These are phyloP conservation scores for Ophiocytium majus DNA, from an alignment of 352 stramenopile species.

Conservation along the genomic window DNA sequence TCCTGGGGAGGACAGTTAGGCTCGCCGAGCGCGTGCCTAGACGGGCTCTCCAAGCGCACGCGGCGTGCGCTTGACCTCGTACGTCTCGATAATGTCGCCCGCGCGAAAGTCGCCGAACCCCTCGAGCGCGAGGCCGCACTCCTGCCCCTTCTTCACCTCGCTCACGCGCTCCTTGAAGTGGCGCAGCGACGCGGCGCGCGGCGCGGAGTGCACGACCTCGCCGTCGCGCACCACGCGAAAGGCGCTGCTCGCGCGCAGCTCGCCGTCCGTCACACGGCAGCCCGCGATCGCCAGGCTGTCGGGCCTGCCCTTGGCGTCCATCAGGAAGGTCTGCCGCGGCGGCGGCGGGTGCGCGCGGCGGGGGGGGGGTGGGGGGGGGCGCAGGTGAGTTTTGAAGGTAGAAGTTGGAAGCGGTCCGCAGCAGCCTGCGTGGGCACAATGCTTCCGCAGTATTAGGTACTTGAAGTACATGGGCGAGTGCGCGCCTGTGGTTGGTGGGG, in stretches of 20 bases:
- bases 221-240: slow-evolving; percentile 29
- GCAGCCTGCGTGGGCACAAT: no score
- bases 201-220: slow-evolving; percentile 15
- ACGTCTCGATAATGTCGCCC: slow-evolving; percentile 89
- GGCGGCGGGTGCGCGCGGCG: no score
- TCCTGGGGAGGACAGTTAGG: no score
- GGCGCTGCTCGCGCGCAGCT: not conserved
- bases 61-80: slow-evolving; percentile 19
- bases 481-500: no score
- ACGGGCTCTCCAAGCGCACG: slow-evolving; percentile 9
- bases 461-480: no score
- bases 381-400: no score
- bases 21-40: no score
- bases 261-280: slow-evolving; percentile 26
- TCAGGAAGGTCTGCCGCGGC: not conserved
- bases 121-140: slow-evolving; percentile 91
- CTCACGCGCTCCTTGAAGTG: slow-evolving; percentile 82
- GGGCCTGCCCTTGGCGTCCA: not conserved
- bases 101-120: slow-evolving; percentile 83
- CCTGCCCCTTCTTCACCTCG: slow-evolving; percentile 80
- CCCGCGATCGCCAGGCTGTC: slow-evolving; percentile 17
- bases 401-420: no score
- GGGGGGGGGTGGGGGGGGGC: no score
- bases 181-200: slow-evolving; percentile 25
- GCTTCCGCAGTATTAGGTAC: no score